A percentile compares a stretch with the other conserved stretches of the same genome.
Conservation (phyloP, 2,329 filamentous ascomycete genomes). For the Colletotrichum sp. region DNA sequence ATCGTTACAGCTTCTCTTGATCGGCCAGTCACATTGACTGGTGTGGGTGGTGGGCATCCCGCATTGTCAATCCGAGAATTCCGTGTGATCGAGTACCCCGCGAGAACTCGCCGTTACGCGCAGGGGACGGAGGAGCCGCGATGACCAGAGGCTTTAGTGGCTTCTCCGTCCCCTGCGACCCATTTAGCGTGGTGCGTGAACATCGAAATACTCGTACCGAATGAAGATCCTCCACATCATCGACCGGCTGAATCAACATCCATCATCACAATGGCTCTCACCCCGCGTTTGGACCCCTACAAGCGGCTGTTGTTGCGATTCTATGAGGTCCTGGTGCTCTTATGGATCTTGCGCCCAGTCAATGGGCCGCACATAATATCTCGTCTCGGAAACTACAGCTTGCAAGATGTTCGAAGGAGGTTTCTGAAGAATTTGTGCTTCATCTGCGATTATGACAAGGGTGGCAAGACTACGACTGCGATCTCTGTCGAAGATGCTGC, state of each 20-base stretch:
- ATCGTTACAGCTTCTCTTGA: too few species aligned
- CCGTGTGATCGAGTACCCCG: too few species aligned
- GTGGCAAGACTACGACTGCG: slow-evolving; percentile 48
- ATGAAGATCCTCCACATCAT: neutral
- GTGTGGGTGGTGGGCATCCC: too few species aligned
- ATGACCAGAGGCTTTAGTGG: too few species aligned
- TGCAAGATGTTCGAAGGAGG: neutral
- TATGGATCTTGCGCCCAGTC: neutral
- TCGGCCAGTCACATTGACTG: fast-evolving
- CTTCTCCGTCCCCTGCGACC: too few species aligned
- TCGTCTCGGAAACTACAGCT: neutral
- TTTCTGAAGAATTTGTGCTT: slow-evolving; percentile 47
- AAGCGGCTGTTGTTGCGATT: neutral
- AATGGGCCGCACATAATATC: neutral
- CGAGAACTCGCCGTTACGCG: too few species aligned
- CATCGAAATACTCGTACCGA: too few species aligned
- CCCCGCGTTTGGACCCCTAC: neutral
- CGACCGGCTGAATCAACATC: neutral
- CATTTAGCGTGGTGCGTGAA: too few species aligned
- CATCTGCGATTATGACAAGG: slow-evolving; percentile 51
- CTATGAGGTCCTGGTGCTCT: neutral
- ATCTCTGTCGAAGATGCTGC: slow-evolving; percentile 43
- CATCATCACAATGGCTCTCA: neutral
- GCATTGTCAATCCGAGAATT: too few species aligned
- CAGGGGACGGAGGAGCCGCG: too few species aligned